Evolutionary conservation across 352 stramenopile species (phyloP).

Genomic region (Plasmopara viticola): DNA sequence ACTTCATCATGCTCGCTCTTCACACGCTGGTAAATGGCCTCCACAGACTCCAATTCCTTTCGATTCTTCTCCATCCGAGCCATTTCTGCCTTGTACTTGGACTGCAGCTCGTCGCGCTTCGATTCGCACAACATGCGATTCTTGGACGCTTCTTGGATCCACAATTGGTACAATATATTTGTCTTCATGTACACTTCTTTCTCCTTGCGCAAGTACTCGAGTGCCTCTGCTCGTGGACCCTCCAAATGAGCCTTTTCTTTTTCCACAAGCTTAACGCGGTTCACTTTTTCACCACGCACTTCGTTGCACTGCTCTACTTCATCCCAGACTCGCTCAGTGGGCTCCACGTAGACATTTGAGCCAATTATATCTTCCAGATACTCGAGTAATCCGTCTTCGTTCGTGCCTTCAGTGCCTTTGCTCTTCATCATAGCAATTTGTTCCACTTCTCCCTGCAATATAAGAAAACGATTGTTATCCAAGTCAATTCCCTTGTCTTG

Average conservation of each 20-base stretch:
- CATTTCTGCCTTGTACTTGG: slow-evolving; percentile 67
- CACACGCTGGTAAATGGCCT: slow-evolving; percentile 71
- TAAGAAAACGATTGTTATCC: slow-evolving; percentile 99
- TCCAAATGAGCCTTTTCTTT: slow-evolving; percentile 95
- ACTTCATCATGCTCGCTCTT: slow-evolving; percentile 84
- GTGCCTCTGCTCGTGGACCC: slow-evolving; percentile 91
- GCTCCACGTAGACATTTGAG: slow-evolving; percentile 96
- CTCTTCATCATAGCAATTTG: slow-evolving; percentile 99
- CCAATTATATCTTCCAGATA: slow-evolving; percentile 99
- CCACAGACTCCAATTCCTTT: slow-evolving; percentile 75
- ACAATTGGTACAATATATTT: slow-evolving; percentile 96
- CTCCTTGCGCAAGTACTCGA: slow-evolving; percentile 93
- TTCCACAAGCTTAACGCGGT: slow-evolving; percentile 97
- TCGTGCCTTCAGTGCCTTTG: slow-evolving; percentile 88
- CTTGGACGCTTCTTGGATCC: slow-evolving; percentile 74
- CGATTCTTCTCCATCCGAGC: slow-evolving; percentile 76
- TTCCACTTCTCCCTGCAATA: slow-evolving; percentile 95
- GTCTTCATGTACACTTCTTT: slow-evolving; percentile 94
- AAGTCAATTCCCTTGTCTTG: slow-evolving; percentile 96
- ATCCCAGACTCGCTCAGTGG: slow-evolving; percentile 90
- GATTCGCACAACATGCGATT: slow-evolving; percentile 70
- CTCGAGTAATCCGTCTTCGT: slow-evolving; percentile 98
- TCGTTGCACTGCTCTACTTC: slow-evolving; percentile 93
- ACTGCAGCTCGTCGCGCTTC: slow-evolving; percentile 54
- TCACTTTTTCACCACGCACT: slow-evolving; percentile 90